Percentiles rank a stretch among this genome's conserved stretches.
Evolutionary conservation across 1,284 basidiomycete genomes (phyloP).

Genomic region (Pyrrhoderma noxium): DNA sequence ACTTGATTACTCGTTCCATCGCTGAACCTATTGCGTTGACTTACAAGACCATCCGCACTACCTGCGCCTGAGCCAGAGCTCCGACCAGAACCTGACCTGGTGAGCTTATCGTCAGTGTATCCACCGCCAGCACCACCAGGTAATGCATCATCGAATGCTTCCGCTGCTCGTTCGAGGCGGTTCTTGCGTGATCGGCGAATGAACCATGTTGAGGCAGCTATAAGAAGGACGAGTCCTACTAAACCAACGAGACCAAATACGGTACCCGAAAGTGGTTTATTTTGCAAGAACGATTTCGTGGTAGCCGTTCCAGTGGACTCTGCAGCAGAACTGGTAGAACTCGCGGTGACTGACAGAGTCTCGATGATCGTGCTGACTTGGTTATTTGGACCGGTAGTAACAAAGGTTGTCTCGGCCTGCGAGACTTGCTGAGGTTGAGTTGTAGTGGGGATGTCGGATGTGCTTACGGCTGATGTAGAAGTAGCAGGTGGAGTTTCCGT

Average conservation of each 20-base stretch:
- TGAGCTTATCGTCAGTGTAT: slow-evolving; percentile 8
- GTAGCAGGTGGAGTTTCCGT: slow-evolving; percentile 19
- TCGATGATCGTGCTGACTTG: slow-evolving; percentile 25
- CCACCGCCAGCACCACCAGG: slow-evolving; percentile 3
- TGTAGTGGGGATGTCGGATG: slow-evolving; percentile 9
- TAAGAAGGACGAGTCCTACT: slow-evolving; percentile 39
- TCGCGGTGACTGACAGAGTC: slow-evolving; percentile 22
- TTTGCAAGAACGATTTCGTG: slow-evolving; percentile 44
- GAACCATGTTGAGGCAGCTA: slow-evolving; percentile 38
- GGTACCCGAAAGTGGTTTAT: slow-evolving; percentile 51
- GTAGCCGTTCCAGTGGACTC: slow-evolving; percentile 12
- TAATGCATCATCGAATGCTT: slow-evolving; percentile 6
- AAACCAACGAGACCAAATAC: slow-evolving; percentile 52
- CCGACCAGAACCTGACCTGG: slow-evolving; percentile 9
- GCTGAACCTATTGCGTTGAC: not conserved
- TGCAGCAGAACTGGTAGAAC: slow-evolving; percentile 10
- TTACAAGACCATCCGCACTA: slow-evolving; percentile 11
- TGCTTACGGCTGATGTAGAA: slow-evolving; percentile 19
- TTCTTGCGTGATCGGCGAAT: slow-evolving; percentile 42
- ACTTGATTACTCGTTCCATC: slow-evolving; percentile 4
- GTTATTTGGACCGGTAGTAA: slow-evolving; percentile 19
- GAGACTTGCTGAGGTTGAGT: slow-evolving; percentile 1
- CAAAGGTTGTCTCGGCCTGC: slow-evolving; percentile 13
- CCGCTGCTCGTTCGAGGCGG: slow-evolving; percentile 31
- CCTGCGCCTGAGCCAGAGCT: slow-evolving; percentile 6